phyloP scores from a whole-genome alignment of 495 filamentous ascomycete species.

The Neurospora sp. region DNA sequence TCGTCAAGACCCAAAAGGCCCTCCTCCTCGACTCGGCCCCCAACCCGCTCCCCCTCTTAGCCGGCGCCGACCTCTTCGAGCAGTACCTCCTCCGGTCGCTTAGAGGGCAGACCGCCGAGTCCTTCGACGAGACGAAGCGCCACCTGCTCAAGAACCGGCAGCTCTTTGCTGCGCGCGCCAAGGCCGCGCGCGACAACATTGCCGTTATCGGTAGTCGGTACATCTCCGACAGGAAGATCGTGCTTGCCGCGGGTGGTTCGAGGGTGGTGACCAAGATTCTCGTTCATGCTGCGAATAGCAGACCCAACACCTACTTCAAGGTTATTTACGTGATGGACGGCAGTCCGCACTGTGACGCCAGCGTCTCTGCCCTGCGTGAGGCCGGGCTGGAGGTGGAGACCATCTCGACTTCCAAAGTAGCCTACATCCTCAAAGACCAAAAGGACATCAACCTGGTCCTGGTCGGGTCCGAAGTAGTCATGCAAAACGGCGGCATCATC shows the following conservation, averaged over 20 bases:
- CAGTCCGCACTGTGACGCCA: constrained; percentile 39
- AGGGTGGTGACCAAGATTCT: constrained; percentile 73
- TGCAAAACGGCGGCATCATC: constrained; percentile 88
- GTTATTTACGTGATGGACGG: constrained; percentile 74
- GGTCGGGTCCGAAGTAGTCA: constrained; percentile 88
- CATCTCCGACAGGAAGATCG: constrained; percentile 61
- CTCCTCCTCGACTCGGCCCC: constrained; percentile 56
- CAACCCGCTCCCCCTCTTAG: constrained; percentile 84
- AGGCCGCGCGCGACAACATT: constrained; percentile 71
- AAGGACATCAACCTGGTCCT: constrained; percentile 71
- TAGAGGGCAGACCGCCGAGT: constrained; percentile 35
- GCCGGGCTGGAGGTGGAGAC: constrained; percentile 75
- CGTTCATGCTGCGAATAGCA: constrained; percentile 55
- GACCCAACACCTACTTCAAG: constrained; percentile 50
- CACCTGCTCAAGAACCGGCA: constrained; percentile 76
- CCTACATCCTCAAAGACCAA: constrained; percentile 58
- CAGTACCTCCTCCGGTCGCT: constrained; percentile 66
- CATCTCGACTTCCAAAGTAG: constrained; percentile 65
- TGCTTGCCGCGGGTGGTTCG: constrained; percentile 81
- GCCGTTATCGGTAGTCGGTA: constrained; percentile 67
- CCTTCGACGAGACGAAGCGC: constrained; percentile 72
- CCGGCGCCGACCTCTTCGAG: constrained; percentile 92
- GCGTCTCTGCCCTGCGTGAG: constrained; percentile 56
- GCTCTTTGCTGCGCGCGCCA: constrained; percentile 79
- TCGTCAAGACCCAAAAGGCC: constrained; percentile 62